Conservation (phyloP, 106 monocot species). For the Dactylorhiza incarnata region DNA sequence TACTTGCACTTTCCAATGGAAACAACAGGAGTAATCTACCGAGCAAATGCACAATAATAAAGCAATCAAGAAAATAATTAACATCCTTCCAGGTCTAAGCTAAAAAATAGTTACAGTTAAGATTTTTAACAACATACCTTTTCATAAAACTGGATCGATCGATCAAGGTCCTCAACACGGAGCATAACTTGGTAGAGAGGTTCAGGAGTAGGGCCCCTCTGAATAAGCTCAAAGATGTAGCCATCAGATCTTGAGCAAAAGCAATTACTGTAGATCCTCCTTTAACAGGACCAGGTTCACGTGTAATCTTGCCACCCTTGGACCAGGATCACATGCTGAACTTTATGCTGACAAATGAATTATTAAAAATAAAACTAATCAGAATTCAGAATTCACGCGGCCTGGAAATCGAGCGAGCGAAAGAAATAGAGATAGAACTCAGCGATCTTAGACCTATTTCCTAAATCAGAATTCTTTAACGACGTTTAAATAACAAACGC, state of each 20-base stretch:
- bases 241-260: slow-evolving; percentile 88
- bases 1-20: not conserved
- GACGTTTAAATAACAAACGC: too few relatives aligned
- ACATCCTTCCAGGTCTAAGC: not conserved
- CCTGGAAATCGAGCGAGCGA: too few relatives aligned
- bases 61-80: not conserved
- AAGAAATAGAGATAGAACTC: too few relatives aligned
- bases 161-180: slow-evolving; percentile 80
- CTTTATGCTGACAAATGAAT: too few relatives aligned
- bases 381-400: too few relatives aligned
- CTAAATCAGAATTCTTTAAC: too few relatives aligned
- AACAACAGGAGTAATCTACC: not conserved
- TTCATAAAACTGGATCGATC: slow-evolving; percentile 86
- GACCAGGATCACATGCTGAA: too few relatives aligned
- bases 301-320: slow-evolving; percentile 76
- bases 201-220: slow-evolving; percentile 78
- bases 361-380: too few relatives aligned
- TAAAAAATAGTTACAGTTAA: not conserved
- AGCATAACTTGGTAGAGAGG: slow-evolving; percentile 96
- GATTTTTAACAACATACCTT: slow-evolving; percentile 37
- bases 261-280: slow-evolving; percentile 80
- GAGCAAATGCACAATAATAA: not conserved
- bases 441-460: too few relatives aligned
- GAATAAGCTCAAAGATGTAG: slow-evolving; percentile 80
- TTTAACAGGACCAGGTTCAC: slow-evolving; percentile 96